Evolutionary conservation across 2,329 filamentous ascomycete species (phyloP).

Genomic region (Colletotrichum echinochloae): DNA sequence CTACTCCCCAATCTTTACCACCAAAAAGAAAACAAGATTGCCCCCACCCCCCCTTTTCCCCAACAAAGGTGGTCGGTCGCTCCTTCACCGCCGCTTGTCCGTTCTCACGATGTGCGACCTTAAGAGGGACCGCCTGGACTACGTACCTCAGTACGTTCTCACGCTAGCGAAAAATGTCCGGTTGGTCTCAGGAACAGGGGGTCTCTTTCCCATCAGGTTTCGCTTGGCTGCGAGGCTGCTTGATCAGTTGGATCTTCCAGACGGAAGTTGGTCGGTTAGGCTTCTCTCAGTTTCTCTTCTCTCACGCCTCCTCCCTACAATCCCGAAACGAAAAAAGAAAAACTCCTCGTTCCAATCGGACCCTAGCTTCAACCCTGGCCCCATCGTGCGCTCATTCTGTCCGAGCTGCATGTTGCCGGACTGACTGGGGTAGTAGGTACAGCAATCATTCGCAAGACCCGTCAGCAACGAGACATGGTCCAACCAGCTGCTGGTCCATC

Average conservation of each 20-base stretch:
- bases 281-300: not conserved
- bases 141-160: no score
- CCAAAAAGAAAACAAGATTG: not conserved
- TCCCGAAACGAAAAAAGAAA: not conserved
- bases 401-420: constrained; percentile 23
- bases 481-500: not conserved
- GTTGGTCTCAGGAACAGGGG: constrained; percentile 31
- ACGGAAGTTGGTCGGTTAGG: constrained; percentile 7
- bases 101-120: no score
- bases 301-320: constrained; percentile 1
- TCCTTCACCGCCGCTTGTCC: constrained; percentile 30
- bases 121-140: no score
- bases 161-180: constrained; percentile 28
- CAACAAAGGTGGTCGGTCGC: constrained; percentile 8
- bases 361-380: constrained; percentile 17
- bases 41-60: no score
- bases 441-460: constrained; percentile 16
- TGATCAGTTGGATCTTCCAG: not conserved
- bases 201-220: constrained; percentile 19
- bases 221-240: constrained; percentile 8
- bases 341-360: constrained; percentile 20
- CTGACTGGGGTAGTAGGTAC: not conserved
- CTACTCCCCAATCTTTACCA: constrained; percentile 9
- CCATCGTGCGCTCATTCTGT: constrained; percentile 19
- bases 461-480: constrained; percentile 1